Evolutionary conservation across 148 eudicot species (phyloP).

Genomic region (Silene uniflora): DNA sequence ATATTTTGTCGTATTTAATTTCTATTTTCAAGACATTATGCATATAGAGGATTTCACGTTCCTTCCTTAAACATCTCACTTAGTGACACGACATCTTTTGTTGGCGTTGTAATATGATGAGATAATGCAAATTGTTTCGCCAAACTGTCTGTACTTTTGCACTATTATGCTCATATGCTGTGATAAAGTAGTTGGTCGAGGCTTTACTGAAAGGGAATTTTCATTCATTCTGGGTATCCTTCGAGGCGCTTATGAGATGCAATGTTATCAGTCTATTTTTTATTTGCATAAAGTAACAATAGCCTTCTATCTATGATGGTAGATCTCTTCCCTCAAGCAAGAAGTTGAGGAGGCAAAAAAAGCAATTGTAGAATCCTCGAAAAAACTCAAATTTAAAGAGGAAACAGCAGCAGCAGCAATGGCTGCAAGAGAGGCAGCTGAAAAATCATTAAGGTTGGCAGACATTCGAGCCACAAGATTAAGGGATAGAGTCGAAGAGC

Average conservation of each 20-base stretch:
- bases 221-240: no score
- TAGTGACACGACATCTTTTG: neutral
- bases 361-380: conserved; percentile 58
- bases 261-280: no score
- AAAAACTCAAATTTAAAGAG: conserved; percentile 85
- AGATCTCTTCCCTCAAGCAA: conserved; percentile 62
- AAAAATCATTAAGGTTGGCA: conserved; percentile 81
- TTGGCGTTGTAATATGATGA: neutral
- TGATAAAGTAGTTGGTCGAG: neutral
- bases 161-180: neutral
- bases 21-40: neutral
- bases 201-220: no score
- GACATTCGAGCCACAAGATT: conserved; percentile 74
- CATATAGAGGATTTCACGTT: neutral
- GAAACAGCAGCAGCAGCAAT: conserved; percentile 87
- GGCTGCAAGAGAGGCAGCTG: conserved; percentile 98
- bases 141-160: neutral
- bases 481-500: conserved; percentile 84
- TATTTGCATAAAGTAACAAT: no score
- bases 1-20: no score
- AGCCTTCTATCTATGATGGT: conserved; percentile 23
- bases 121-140: neutral
- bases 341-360: conserved; percentile 83
- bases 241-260: no score
- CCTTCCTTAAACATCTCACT: neutral